Percentiles rank a stretch among this genome's conserved stretches.
phyloP scores from a whole-genome alignment of 306 rosid genomes.

The Cicer bijugum region DNA sequence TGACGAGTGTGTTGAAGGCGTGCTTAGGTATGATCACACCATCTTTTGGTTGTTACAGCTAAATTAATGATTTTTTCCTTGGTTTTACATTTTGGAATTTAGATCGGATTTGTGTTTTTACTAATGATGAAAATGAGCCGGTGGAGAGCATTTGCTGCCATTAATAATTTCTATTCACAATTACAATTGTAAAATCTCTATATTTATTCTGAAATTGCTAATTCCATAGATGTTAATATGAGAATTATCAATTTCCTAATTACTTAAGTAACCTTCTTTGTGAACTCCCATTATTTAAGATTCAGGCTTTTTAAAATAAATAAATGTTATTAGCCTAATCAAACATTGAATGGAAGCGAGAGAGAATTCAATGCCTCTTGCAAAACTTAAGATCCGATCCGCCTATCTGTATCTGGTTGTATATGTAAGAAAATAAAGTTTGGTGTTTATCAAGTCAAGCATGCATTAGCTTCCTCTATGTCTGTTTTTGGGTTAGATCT shows the following conservation, averaged over 20 bases:
- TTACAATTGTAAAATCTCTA: slow-evolving; percentile 21
- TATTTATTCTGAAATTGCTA: slow-evolving; percentile 32
- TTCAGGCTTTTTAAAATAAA: neutral
- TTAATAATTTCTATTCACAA: neutral
- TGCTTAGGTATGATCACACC: slow-evolving; percentile 68
- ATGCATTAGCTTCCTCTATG: neutral
- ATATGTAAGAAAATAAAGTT: neutral
- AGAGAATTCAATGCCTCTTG: slow-evolving; percentile 1
- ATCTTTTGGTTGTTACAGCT: slow-evolving; percentile 15
- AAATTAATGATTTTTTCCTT: slow-evolving; percentile 1
- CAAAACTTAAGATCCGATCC: slow-evolving; percentile 15
- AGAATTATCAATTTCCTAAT: slow-evolving; percentile 7
- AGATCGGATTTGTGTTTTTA: slow-evolving; percentile 15
- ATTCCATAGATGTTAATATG: neutral
- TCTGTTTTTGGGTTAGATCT: slow-evolving; percentile 12
- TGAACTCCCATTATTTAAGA: neutral
- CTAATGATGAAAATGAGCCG: slow-evolving; percentile 17
- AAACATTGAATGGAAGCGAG: slow-evolving; percentile 4
- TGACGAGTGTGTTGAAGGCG: slow-evolving; percentile 99
- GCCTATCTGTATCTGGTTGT: neutral
- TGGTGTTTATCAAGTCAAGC: neutral
- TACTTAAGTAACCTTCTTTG: neutral
- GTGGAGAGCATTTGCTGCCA: slow-evolving; percentile 22
- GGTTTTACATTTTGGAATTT: slow-evolving; percentile 29
- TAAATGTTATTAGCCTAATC: slow-evolving; percentile 29